Base-by-base conservation (phyloP, 495 filamentous ascomycete genomes). In the Aspergillus indologenus region DNA sequence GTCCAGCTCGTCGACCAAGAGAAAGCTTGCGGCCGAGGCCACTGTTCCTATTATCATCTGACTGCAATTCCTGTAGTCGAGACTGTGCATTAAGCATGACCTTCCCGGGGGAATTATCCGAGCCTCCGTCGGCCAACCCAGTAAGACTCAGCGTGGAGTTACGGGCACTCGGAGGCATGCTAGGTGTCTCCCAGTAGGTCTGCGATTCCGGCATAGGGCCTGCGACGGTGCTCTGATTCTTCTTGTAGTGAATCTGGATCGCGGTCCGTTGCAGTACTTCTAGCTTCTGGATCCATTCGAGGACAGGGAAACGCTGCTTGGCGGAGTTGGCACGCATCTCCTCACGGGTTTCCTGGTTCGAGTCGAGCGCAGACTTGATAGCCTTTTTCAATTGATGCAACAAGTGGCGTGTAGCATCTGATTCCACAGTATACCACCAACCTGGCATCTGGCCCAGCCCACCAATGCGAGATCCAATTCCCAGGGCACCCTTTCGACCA, bases 391-490 rank as follows among this genome's bases (percentile, higher is more conserved):
- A 84, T 68, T 89, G 87, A 29, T 81, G 78, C 53, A 87, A 71
- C 20, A 88, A 67, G 75, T 89, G 86, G 26, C 49, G 58, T 40
- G 62, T 58, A 0, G 61, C 59, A 47, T 66, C 58, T 0, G 60
- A 64, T 57, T 66, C 68, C 47, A 88, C 77, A 3, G 84, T 87
- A 64, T 80, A 87, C 85, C 85, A 88, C 79, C 84, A 88, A 17
- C 87, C 86, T 6, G 86, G 87, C 85, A 88, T 88, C 53, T 86
- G 82, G 9, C 86, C 86, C 23, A 89, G 71, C 31, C 86, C 86
- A 58, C 75, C 75, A 19, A 78, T 73, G 49, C 73, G 75, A 17
- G 84, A 81, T 15, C 86, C 86, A 24, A 89, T 81, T 56, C 86
- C 86, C 15, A 89, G 75, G 14, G 86, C 86, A 50, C 86, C 86